Conservation (phyloP, 148 eudicot species). For the Chenopodium berlandieri region DNA sequence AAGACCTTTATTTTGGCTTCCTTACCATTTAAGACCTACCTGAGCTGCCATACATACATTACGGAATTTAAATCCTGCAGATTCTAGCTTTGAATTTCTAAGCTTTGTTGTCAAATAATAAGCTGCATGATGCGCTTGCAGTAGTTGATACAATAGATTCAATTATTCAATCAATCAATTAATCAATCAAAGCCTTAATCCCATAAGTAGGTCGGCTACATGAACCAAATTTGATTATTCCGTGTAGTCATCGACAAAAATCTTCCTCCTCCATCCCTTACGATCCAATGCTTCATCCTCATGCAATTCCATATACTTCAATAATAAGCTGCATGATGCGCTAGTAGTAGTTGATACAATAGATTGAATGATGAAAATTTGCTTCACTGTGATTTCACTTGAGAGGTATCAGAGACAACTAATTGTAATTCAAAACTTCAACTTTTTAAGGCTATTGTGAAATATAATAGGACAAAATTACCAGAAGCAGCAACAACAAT, state of each 20-base stretch:
- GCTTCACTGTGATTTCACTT: neutral
- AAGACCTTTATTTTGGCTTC: neutral
- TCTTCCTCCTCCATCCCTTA: no score
- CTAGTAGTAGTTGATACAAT: neutral
- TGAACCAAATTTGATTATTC: no score
- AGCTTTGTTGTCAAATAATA: neutral
- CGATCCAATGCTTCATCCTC: no score
- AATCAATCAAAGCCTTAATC: no score
- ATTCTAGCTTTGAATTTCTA: neutral
- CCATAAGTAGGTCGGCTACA: no score
- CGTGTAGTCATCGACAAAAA: no score
- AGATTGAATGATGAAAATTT: neutral
- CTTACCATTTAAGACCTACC: neutral
- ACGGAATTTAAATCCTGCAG: neutral
- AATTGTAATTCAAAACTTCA: neutral
- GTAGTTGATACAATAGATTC: neutral
- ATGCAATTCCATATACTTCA: no score
- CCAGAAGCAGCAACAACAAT: neutral
- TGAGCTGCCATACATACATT: neutral
- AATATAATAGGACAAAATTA: neutral
- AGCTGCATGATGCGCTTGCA: neutral
- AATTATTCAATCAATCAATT: no score
- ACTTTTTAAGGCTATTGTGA: neutral
- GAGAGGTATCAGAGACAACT: neutral
- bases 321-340: neutral